Base-by-base conservation (phyloP, 768 basidiomycete genomes). In the Mycena haematopus region DNA sequence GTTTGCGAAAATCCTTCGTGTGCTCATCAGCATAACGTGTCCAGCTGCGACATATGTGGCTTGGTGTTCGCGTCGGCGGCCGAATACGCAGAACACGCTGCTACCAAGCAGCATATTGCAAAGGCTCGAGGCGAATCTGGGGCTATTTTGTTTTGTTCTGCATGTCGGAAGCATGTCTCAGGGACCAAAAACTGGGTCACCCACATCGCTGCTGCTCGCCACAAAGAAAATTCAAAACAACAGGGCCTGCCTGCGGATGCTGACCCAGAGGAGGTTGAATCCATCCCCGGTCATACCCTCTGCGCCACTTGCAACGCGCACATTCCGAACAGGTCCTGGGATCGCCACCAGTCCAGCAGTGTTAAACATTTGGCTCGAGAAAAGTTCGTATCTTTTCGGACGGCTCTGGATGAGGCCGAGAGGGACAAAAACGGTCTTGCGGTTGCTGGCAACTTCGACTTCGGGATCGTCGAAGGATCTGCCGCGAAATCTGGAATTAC, bases 351-450 rank as follows among this genome's bases (percentile, higher is more conserved):
- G 9, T 56, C 27, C 1, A 65, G 62, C 17, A 4, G 35, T n/a
- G n/a, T n/a, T 0, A 71, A 66, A 17, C 85, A 86, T 63, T 60
- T 62, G 24, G 74, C 71, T 31, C 77, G 76, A 25, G 77, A 79
- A 65, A 66, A 59, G 8, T 84, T 77, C 59, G 64, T 77, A 0
- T 68, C 74, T 6, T 82, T 81, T 62, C 75, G 76, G 44, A 71
- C 76, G 1, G 82, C 78, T 0, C 57, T 86, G 15, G 82, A 84
- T 13, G 83, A 84, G 44, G 82, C 85, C 0, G 82, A 85, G 53
- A 79, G 77, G 44, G 85, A 88, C 63, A 85, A 84, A 55, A 75
- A 86, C 49, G 84, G 83, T 0, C 71, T 87, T 10, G 66, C 69
- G 0, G 71, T 89, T 3, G 71, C 75, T 6, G 80, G 79, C 1